Percentiles rank a stretch among this genome's conserved stretches.
phyloP scores from a whole-genome alignment of 116 monocot genomes.

The Zostera marina region DNA sequence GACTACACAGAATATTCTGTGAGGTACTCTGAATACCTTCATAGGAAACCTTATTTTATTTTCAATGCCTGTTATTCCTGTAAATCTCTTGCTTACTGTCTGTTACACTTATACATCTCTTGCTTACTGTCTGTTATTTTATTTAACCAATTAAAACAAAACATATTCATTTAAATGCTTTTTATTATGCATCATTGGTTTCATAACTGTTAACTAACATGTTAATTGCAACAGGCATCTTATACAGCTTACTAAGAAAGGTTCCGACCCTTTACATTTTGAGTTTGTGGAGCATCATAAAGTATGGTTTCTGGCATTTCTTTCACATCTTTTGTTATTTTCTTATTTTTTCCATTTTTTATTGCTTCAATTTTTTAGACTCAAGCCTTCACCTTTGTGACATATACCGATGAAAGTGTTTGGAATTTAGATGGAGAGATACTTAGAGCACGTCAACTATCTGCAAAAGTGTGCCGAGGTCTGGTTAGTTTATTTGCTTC shows the following conservation, averaged over 20 bases:
- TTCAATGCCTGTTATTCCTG: not conserved
- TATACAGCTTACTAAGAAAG: constrained; percentile 52
- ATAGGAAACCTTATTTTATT: not conserved
- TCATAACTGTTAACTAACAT: not conserved
- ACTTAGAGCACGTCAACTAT: constrained; percentile 53
- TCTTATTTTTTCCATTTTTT: not conserved
- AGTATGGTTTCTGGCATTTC: constrained; percentile 12
- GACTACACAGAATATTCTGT: no score
- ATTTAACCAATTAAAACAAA: not conserved
- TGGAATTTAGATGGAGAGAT: constrained; percentile 93
- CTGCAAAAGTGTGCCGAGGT: constrained; percentile 59
- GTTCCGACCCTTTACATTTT: constrained; percentile 45
- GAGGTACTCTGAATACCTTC: no score
- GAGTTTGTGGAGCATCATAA: constrained; percentile 79
- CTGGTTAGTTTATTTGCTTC: constrained; percentile 79
- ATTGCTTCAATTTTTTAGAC: constrained; percentile 24
- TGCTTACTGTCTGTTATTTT: not conserved
- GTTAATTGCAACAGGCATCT: constrained; percentile 55
- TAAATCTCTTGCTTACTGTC: not conserved
- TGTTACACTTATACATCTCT: no score
- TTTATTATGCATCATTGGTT: not conserved
- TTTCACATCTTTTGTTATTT: not conserved
- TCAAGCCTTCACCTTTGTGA: constrained; percentile 49
- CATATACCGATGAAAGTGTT: constrained; percentile 43
- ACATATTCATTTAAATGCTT: not conserved